Base-by-base conservation (phyloP, 2,329 filamentous ascomycete species). In the Sporothrix protearum region DNA sequence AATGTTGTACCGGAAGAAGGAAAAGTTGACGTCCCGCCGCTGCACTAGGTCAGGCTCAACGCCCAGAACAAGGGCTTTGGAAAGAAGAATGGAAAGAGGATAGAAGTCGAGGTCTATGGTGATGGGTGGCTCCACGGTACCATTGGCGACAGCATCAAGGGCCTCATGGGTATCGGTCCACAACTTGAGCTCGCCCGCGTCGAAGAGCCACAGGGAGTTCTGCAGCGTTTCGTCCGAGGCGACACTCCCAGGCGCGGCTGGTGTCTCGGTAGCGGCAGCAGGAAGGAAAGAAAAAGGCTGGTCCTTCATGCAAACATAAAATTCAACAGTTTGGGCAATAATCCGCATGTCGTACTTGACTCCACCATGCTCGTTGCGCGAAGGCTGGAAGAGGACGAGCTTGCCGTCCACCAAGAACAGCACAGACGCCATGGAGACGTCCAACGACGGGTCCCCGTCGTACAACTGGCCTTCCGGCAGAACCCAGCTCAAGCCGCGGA, bases 331-430 rank as follows among this genome's bases (percentile, higher is more conserved):
- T 77, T 97, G 93, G 14, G 94, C 94, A 78, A 99, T 91, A 72
- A 98, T 91, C 10, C 94, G 91, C 96, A 99, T 99, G 78, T 98
- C 95, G 78, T 99, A 99, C 82, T 97, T 98, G 68, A 97, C 85
- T 76, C 94, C 91, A 5, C 92, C 92, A 57, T 91, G 88, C 66
- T 92, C 92, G 68, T 92, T 94, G 5, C 93, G 84, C 0, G 93
- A 94, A 1, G 96, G 95, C 75, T 96, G 93, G 66, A 99, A 85
- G 49, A 98, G 83, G 12, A 98, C 96, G 25, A 99, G 87, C 79
- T 99, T 99, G 39, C 95, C 96, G 78, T 99, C 96, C 1, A 99
- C 94, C n/a, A 99, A 85, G 77, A 99, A 97, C 16, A 99, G 83
- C 14, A 99, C 94, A 0, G 94, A 97, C 8, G 96, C 96, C 70